Percentiles rank a stretch among this genome's conserved stretches.
Evolutionary conservation across 495 filamentous ascomycete genomes (phyloP).

Genomic region (Aspergillus cristatus): DNA sequence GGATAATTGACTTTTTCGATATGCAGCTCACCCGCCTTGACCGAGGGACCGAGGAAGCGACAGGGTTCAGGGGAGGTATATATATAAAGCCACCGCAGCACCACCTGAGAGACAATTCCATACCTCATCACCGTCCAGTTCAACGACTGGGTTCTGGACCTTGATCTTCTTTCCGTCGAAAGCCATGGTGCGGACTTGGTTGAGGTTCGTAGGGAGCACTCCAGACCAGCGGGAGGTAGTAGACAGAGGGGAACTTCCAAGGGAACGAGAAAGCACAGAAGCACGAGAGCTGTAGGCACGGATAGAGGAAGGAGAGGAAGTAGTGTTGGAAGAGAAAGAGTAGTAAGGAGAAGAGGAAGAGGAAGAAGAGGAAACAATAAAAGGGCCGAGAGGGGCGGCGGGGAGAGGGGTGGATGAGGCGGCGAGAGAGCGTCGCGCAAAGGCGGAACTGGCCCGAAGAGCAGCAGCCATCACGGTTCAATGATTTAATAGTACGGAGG

Average conservation of each 20-base stretch:
- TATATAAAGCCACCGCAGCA: not conserved
- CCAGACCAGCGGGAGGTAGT: slow-evolving; percentile 29
- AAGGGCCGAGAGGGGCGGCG: slow-evolving; percentile 26
- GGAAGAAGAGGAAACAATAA: slow-evolving; percentile 5
- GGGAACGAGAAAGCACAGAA: slow-evolving; percentile 6
- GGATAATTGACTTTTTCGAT: slow-evolving; percentile 4
- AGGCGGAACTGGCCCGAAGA: slow-evolving; percentile 36
- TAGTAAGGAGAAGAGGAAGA: slow-evolving; percentile 11
- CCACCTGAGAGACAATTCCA: slow-evolving; percentile 1
- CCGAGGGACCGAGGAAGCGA: not conserved
- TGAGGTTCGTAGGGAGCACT: slow-evolving; percentile 19
- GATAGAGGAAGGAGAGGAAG: slow-evolving; percentile 15
- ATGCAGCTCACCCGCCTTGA: not conserved
- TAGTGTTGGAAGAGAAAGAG: slow-evolving; percentile 19
- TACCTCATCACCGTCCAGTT: slow-evolving; percentile 92
- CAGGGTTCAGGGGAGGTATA: not conserved
- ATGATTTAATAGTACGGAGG: slow-evolving; percentile 24
- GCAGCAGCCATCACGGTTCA: no score
- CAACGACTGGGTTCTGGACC: slow-evolving; percentile 95
- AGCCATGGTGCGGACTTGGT: slow-evolving; percentile 38
- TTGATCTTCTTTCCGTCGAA: slow-evolving; percentile 67
- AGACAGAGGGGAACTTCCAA: slow-evolving; percentile 10
- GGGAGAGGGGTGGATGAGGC: slow-evolving; percentile 20
- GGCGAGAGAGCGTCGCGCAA: slow-evolving; percentile 27
- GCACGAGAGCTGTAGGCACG: slow-evolving; percentile 18